Conservation (phyloP, 2,329 filamentous ascomycete genomes). For the Ophiostoma perfectum region DNA sequence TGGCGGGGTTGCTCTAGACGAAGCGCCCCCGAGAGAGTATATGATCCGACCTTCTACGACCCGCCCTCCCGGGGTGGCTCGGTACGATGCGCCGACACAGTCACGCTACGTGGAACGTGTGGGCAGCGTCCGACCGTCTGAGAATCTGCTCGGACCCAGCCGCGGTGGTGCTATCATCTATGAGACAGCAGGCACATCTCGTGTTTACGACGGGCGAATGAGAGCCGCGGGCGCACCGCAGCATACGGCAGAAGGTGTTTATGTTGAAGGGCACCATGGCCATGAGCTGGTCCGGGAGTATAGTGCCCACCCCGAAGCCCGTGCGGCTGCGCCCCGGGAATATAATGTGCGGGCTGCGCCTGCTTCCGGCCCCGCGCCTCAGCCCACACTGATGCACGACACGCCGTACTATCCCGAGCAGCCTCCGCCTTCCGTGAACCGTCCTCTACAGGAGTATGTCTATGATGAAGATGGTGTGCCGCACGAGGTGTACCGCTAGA, state of each 20-base stretch:
- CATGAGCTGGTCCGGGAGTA: conserved; percentile 18
- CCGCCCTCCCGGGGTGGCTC: conserved; percentile 40
- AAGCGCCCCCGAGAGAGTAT: conserved; percentile 45
- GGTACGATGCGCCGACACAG: conserved; percentile 28
- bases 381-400: conserved; percentile 25
- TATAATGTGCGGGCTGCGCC: conserved; percentile 34
- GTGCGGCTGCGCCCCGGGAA: conserved; percentile 33
- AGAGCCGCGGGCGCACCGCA: neutral
- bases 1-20: conserved; percentile 10
- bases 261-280: conserved; percentile 11
- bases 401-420: conserved; percentile 23
- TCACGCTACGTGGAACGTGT: conserved; percentile 35
- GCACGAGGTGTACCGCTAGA: conserved; percentile 22
- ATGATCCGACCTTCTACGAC: conserved; percentile 50
- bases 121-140: conserved; percentile 50
- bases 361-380: neutral
- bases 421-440: neutral
- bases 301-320: conserved; percentile 31
- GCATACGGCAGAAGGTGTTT: neutral
- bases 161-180: conserved; percentile 22
- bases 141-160: neutral
- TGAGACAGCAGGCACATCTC: neutral
- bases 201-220: neutral
- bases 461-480: conserved; percentile 38
- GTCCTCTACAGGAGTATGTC: conserved; percentile 38